Conservation (phyloP, 768 basidiomycete species). For the Mycena crocata region DNA sequence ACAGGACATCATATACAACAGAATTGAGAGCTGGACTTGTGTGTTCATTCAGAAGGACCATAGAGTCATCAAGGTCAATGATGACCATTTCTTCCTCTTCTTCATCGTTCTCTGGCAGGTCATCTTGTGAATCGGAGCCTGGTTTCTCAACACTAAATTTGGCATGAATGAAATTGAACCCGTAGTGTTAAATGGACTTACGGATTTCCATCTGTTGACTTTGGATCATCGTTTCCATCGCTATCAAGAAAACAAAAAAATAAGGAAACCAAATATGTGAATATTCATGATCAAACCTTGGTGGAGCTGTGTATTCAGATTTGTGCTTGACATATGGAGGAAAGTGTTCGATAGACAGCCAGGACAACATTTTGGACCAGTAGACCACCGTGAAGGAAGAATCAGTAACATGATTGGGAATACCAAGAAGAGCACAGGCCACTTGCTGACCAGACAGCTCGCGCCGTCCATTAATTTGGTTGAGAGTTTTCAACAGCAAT, state of each 20-base stretch:
- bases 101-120: too few relatives aligned
- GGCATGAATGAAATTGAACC: too few relatives aligned
- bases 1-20: too few relatives aligned
- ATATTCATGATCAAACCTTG: too few relatives aligned
- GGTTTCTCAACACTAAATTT: too few relatives aligned
- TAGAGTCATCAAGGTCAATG: neutral
- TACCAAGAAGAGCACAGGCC: slow-evolving; percentile 15
- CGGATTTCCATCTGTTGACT: too few relatives aligned
- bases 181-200: too few relatives aligned
- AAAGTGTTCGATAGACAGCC: slow-evolving; percentile 11
- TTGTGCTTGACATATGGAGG: neutral
- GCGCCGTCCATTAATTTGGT: slow-evolving; percentile 23
- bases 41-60: neutral
- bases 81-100: neutral
- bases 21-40: neutral
- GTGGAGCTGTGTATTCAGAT: too few relatives aligned
- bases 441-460: slow-evolving; percentile 29
- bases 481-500: slow-evolving; percentile 25
- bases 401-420: slow-evolving; percentile 22
- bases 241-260: too few relatives aligned
- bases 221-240: too few relatives aligned
- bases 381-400: slow-evolving; percentile 16
- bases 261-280: too few relatives aligned
- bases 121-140: too few relatives aligned
- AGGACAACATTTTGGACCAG: slow-evolving; percentile 19